These are phyloP conservation scores for Mycocentrospora acerina DNA, from an alignment of 2,329 filamentous ascomycete genomes.

Conservation along the genomic window DNA sequence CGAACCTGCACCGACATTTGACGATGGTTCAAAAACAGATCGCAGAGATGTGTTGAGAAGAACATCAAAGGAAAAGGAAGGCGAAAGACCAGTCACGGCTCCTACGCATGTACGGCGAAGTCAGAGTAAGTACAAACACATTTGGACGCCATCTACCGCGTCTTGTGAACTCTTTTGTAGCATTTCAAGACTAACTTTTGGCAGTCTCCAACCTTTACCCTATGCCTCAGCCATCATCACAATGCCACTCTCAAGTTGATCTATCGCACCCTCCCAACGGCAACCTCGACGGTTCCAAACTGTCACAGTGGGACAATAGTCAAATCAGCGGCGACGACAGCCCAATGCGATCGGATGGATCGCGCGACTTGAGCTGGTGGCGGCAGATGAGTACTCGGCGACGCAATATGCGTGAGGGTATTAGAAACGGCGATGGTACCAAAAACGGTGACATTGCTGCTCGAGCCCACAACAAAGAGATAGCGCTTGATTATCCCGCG, in stretches of 20 bases:
- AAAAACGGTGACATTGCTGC: conserved; percentile 33
- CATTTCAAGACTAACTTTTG: conserved; percentile 2
- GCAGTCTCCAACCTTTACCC: conserved; percentile 35
- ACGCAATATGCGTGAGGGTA: conserved; percentile 23
- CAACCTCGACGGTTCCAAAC: conserved; percentile 33
- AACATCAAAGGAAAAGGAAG: conserved; percentile 28
- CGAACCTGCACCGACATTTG: conserved; percentile 13
- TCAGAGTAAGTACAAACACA: conserved; percentile 33
- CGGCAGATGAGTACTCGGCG: conserved; percentile 35
- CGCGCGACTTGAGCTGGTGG: conserved; percentile 40
- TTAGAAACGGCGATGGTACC: conserved; percentile 33
- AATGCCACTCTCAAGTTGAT: conserved; percentile 39
- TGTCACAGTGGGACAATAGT: conserved; percentile 34
- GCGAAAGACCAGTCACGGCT: conserved; percentile 36
- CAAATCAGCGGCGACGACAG: conserved; percentile 35
- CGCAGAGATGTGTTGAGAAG: conserved; percentile 35
- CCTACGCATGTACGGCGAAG: conserved; percentile 36
- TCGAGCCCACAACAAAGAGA: conserved; percentile 27
- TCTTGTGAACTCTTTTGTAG: too few relatives aligned
- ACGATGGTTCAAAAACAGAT: conserved; percentile 20
- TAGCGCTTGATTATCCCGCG: conserved; percentile 21
- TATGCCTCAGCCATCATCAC: conserved; percentile 29
- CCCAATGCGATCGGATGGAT: conserved; percentile 29
- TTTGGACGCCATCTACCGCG: background rate
- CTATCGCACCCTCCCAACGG: conserved; percentile 34